A percentile compares a stretch with the other conserved stretches of the same genome.
Evolutionary conservation across 352 stramenopile genomes (phyloP).

Genomic region (Peronospora tabacina): DNA sequence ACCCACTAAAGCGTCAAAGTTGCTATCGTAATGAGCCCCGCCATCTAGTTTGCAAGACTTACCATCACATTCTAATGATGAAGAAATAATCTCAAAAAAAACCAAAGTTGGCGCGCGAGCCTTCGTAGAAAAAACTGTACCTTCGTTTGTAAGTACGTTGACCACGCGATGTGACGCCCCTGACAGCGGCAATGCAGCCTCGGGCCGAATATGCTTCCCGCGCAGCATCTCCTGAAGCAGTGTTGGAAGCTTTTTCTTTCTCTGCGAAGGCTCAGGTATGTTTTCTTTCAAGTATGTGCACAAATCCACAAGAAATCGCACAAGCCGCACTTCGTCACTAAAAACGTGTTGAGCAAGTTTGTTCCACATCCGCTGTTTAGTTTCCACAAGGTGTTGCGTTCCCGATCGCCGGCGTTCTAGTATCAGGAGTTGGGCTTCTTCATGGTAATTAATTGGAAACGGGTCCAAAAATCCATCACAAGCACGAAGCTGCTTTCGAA

Average conservation of each 20-base stretch:
- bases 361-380: slow-evolving; percentile 36
- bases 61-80: slow-evolving; percentile 13
- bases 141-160: slow-evolving; percentile 49
- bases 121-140: slow-evolving; percentile 68
- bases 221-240: slow-evolving; percentile 41
- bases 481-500: slow-evolving; percentile 23
- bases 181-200: slow-evolving; percentile 44
- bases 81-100: slow-evolving; percentile 51
- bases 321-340: slow-evolving; percentile 46
- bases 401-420: slow-evolving; percentile 31
- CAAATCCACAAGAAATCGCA: slow-evolving; percentile 53
- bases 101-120: slow-evolving; percentile 55
- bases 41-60: slow-evolving; percentile 2
- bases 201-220: slow-evolving; percentile 37
- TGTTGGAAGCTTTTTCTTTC: slow-evolving; percentile 37
- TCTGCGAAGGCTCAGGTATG: slow-evolving; percentile 35
- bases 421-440: slow-evolving; percentile 37
- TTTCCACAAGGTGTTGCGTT: slow-evolving; percentile 33
- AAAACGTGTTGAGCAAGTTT: slow-evolving; percentile 46
- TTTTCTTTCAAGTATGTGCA: slow-evolving; percentile 60
- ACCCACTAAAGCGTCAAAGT: slow-evolving; percentile 20
- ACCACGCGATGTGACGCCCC: slow-evolving; percentile 34
- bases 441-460: slow-evolving; percentile 34
- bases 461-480: slow-evolving; percentile 44
- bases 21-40: slow-evolving; percentile 1